These are phyloP conservation scores for Cladosporium sp. DNA, from an alignment of 2,329 filamentous ascomycete species.

Conservation along the genomic window DNA sequence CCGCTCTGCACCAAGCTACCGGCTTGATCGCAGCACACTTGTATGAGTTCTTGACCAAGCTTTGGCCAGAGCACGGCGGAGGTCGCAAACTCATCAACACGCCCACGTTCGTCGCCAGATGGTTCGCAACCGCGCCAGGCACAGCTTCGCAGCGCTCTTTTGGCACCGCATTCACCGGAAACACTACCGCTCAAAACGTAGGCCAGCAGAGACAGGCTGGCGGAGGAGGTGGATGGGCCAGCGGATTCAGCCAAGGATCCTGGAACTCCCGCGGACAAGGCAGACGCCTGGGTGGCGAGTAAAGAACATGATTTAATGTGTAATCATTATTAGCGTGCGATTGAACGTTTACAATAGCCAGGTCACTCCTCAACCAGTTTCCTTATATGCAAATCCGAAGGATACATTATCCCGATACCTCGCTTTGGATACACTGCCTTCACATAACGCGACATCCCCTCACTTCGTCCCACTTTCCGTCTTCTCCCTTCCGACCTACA, in stretches of 20 bases:
- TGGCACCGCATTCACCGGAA: slow-evolving; percentile 60
- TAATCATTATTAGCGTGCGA: not conserved
- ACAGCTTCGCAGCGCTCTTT: slow-evolving; percentile 53
- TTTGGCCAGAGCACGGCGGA: slow-evolving; percentile 87
- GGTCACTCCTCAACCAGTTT: not conserved
- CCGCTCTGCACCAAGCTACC: slow-evolving; percentile 64
- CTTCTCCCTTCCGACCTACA: slow-evolving; percentile 7
- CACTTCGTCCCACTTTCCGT: slow-evolving; percentile 13
- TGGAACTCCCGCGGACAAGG: slow-evolving; percentile 17
- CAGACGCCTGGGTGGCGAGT: slow-evolving; percentile 16
- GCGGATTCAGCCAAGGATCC: slow-evolving; percentile 27
- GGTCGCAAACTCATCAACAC: slow-evolving; percentile 76
- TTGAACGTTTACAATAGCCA: slow-evolving; percentile 2
- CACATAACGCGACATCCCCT: slow-evolving; percentile 9
- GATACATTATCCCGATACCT: not conserved
- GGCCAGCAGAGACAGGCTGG: slow-evolving; percentile 32
- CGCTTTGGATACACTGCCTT: not conserved
- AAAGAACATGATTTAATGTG: not conserved
- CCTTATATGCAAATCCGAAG: not conserved
- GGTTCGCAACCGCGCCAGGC: slow-evolving; percentile 57
- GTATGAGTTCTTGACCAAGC: slow-evolving; percentile 83
- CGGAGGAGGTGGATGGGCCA: slow-evolving; percentile 33
- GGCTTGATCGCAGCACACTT: slow-evolving; percentile 87
- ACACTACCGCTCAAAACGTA: slow-evolving; percentile 38
- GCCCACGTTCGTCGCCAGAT: slow-evolving; percentile 67